Evolutionary conservation across 2,329 filamentous ascomycete species (phyloP), one percentile per base, ranked within the genome.

Genomic region (Passalora sequoiae): DNA sequence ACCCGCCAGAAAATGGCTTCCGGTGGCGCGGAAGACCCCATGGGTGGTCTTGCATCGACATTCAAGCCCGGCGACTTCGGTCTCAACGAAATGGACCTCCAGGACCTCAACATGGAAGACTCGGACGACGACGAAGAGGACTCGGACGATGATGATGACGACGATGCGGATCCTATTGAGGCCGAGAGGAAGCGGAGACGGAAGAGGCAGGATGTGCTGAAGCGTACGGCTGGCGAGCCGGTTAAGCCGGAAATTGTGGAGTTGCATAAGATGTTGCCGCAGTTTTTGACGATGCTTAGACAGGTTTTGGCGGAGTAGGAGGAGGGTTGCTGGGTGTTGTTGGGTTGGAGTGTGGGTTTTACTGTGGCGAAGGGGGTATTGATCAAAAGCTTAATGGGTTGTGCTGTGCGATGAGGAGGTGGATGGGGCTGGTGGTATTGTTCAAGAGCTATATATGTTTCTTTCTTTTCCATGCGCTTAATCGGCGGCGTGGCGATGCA

Each of bases 1-100:
- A 98, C 92, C 6, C 75, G 89, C 41, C 92, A 97, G 70, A 98
- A 98, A 75, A 97, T 98, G 92, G 92, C 92, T 0, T 89, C 88
- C 2, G 89, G 91, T 59, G 81, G 81, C 3, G 71, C 66, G 58
- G 24, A 49, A 42, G 72, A 73, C 19, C 66, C 75, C 69, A 40
- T 74, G 75, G 5, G 77, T 75, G 6, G 79, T 72, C 17, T 71
- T 74, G 53, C 58, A 62, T 13, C 70, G 65, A 60, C 58, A 10
- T 94, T 97, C 69, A 81, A 77, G 59, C 83, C 84, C 16, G 80
- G 78, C 37, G 92, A 98, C 67, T 98, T 98, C 69, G 92, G 92
- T 0, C 71, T 98, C 15, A 36, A 36, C 19, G n/a, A 17, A 4
- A 36, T 36, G 20, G 81, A 96, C 61, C 79, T 85, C 59, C 82